phyloP scores from a whole-genome alignment of 176 grass and related monocot genomes.

The Oryza rufipogon region DNA sequence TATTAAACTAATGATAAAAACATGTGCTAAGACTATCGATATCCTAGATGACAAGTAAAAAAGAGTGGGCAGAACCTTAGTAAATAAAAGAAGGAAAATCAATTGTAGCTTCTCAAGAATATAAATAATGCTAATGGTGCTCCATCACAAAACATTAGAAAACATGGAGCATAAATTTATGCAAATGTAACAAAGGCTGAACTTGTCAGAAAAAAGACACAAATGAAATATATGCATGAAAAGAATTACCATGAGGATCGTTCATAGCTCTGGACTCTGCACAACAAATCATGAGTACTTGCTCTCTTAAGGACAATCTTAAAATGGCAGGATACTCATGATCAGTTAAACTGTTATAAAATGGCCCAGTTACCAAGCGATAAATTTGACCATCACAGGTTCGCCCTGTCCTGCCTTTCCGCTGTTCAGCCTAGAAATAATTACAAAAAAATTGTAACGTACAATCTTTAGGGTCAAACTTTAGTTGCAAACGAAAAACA shows the following conservation, averaged over 20 bases:
- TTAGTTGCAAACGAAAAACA: constrained; percentile 34
- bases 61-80: not conserved
- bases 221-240: constrained; percentile 39
- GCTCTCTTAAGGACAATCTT: constrained; percentile 86
- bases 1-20: not conserved
- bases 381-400: constrained; percentile 91
- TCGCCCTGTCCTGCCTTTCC: constrained; percentile 92
- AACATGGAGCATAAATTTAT: not conserved
- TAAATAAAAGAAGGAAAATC: no score
- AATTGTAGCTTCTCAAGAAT: not conserved
- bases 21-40: not conserved
- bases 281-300: constrained; percentile 87
- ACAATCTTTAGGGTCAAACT: constrained; percentile 11
- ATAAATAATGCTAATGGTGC: not conserved
- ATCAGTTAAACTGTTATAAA: constrained; percentile 77
- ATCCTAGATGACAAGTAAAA: not conserved
- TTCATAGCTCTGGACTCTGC: constrained; percentile 81
- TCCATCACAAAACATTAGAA: not conserved
- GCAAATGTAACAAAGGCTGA: constrained; percentile 8
- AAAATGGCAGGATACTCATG: constrained; percentile 88
- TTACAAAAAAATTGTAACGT: constrained; percentile 8
- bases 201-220: constrained; percentile 27
- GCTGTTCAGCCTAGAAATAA: constrained; percentile 73
- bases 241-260: constrained; percentile 73
- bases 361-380: constrained; percentile 65